Conservation (phyloP, 208 protist species). For the Endotrypanum monterogeii region DNA sequence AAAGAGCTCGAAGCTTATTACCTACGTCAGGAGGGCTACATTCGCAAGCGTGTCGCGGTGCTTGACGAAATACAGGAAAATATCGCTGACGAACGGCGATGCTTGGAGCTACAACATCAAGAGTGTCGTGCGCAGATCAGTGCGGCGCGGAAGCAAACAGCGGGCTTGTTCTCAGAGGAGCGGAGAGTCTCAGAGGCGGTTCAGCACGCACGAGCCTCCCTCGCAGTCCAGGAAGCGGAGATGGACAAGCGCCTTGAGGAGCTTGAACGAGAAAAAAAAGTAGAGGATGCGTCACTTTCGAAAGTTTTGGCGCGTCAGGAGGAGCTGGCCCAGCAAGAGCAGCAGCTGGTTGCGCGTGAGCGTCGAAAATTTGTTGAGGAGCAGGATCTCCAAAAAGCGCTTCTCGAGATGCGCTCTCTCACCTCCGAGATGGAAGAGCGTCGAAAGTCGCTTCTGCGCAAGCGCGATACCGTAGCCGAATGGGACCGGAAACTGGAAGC, state of each 20-base stretch:
- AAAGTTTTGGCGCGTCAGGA: constrained; percentile 39
- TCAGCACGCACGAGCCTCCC: constrained; percentile 29
- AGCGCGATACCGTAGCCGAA: constrained; percentile 63
- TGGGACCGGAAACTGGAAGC: constrained; percentile 78
- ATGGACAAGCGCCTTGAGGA: constrained; percentile 49
- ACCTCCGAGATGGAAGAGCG: constrained; percentile 73
- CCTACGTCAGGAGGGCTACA: constrained; percentile 71
- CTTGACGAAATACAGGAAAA: constrained; percentile 79
- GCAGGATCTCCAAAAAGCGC: constrained; percentile 60
- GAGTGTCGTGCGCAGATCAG: constrained; percentile 86
- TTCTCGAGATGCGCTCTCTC: constrained; percentile 53
- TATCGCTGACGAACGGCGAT: constrained; percentile 84
- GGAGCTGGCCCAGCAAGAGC: constrained; percentile 49
- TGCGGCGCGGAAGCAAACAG: constrained; percentile 43
- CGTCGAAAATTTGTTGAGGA: constrained; percentile 53
- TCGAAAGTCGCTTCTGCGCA: constrained; percentile 54
- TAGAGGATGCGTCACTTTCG: constrained; percentile 52
- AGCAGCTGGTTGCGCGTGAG: constrained; percentile 43
- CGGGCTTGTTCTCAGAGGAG: constrained; percentile 51
- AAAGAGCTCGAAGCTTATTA: constrained; percentile 82
- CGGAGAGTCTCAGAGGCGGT: constrained; percentile 45
- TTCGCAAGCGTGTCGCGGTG: constrained; percentile 76
- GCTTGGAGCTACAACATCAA: constrained; percentile 82
- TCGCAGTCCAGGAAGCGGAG: constrained; percentile 56
- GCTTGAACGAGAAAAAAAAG: constrained; percentile 37